Conservation (phyloP, 306 rosid genomes). For the Quercus agrifolia region DNA sequence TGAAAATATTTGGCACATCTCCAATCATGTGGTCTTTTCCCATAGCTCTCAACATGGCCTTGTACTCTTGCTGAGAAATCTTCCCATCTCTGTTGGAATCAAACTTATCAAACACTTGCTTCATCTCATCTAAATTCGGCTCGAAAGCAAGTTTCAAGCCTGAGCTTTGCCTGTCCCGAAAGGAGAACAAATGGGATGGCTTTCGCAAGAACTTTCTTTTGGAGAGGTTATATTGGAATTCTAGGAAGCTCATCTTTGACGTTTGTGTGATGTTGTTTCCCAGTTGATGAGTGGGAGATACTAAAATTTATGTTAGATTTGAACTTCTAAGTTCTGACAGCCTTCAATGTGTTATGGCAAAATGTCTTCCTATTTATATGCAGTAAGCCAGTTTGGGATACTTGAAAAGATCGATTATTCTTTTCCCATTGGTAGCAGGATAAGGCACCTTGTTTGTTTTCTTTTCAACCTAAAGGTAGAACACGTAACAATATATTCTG, state of each 20-base stretch:
- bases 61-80: conserved; percentile 73
- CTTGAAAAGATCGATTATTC: neutral
- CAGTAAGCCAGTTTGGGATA: neutral
- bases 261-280: conserved; percentile 30
- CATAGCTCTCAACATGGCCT: conserved; percentile 48
- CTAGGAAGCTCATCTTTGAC: conserved; percentile 56
- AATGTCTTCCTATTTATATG: conserved; percentile 6
- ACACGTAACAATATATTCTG: conserved; percentile 41
- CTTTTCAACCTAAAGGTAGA: conserved; percentile 22
- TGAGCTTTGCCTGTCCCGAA: conserved; percentile 53
- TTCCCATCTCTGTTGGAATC: conserved; percentile 75
- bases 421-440: neutral
- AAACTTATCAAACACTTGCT: conserved; percentile 66
- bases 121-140: conserved; percentile 73
- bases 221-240: conserved; percentile 69
- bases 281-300: neutral
- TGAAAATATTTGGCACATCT: conserved; percentile 67
- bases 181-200: conserved; percentile 52
- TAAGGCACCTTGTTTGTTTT: conserved; percentile 35
- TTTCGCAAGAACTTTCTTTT: conserved; percentile 55
- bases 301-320: neutral
- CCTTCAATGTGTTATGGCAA: neutral
- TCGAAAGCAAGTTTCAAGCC: conserved; percentile 32
- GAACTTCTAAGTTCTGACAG: neutral
- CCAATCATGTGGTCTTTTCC: conserved; percentile 45